Conservation (phyloP, 1,284 basidiomycete genomes). For the Naganishia sp. region DNA sequence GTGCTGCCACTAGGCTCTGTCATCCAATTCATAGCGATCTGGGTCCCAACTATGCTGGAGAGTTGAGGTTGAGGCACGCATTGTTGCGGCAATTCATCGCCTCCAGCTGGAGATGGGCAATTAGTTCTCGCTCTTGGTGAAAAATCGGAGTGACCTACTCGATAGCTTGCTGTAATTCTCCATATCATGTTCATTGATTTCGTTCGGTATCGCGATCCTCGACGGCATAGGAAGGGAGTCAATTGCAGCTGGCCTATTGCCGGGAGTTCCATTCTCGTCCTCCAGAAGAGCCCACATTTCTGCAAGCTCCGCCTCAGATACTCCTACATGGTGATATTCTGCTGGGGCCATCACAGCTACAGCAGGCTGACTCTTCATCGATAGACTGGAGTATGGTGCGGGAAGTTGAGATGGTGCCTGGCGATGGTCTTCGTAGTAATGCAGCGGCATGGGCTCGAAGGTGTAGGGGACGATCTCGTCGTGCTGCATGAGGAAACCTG, state of each 20-base stretch:
- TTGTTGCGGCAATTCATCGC: neutral
- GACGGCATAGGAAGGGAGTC: neutral
- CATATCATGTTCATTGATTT: neutral
- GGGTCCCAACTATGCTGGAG: conserved; percentile 3
- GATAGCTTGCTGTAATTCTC: conserved; percentile 10
- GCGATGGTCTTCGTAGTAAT: neutral
- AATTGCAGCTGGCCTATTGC: neutral
- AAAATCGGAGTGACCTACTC: neutral
- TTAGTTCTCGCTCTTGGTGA: neutral
- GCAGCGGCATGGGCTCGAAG: conserved; percentile 21
- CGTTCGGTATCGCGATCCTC: neutral
- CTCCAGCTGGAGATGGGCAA: neutral
- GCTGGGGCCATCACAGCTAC: conserved; percentile 3
- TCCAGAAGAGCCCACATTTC: conserved; percentile 32
- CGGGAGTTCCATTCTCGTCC: conserved; percentile 12
- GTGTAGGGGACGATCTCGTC: conserved; percentile 24
- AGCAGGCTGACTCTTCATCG: conserved; percentile 7
- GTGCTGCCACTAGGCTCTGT: neutral
- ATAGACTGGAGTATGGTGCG: neutral
- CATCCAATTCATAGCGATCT: conserved; percentile 21
- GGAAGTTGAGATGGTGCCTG: neutral
- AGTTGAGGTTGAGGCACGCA: neutral
- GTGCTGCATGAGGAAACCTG: conserved; percentile 23
- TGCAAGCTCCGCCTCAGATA: conserved; percentile 26
- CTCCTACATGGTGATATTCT: conserved; percentile 24